Conservation (phyloP, 768 basidiomycete genomes). For the Rhizopogon salebrosus region DNA sequence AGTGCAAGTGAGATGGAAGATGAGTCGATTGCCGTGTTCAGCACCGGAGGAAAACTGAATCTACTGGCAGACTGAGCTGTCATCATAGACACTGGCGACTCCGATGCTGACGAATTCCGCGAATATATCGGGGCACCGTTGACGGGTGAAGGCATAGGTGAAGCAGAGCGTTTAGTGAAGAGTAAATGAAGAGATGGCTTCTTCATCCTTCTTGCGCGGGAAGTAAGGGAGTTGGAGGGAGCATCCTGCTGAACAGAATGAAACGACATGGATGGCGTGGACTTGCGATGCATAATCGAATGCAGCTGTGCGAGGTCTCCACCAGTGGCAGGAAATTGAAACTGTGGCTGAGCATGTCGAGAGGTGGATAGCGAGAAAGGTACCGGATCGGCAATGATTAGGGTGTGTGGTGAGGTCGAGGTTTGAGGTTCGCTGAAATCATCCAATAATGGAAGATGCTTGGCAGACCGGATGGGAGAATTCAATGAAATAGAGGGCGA, state of each 20-base stretch:
- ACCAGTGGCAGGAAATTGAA: conserved; percentile 37
- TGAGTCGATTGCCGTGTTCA: conserved; percentile 60
- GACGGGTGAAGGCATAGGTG: conserved; percentile 35
- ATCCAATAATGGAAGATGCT: conserved; percentile 33
- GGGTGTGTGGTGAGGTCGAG: conserved; percentile 20
- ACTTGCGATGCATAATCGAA: conserved; percentile 31
- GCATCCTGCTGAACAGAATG: conserved; percentile 25
- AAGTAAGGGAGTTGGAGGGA: conserved; percentile 32
- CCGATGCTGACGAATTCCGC: conserved; percentile 24
- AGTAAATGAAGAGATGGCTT: conserved; percentile 67
- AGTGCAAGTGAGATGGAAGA: conserved; percentile 38
- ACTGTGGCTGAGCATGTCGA: conserved; percentile 11
- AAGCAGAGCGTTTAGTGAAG: conserved; percentile 59
- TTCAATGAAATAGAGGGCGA: conserved; percentile 50
- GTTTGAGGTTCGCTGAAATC: conserved; percentile 22
- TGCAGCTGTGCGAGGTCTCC: conserved; percentile 22
- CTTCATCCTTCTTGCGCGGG: conserved; percentile 39
- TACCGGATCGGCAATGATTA: conserved; percentile 25
- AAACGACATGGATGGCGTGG: conserved; percentile 29
- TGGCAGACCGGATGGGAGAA: conserved; percentile 26
- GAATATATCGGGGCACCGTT: conserved; percentile 16
- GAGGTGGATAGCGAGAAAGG: conserved; percentile 21
- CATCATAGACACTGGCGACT: conserved; percentile 40
- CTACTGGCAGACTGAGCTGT: conserved; percentile 52
- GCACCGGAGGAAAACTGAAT: conserved; percentile 46